Conservation (phyloP, 108 stramenopile species). For the Skeletonema grethae region DNA sequence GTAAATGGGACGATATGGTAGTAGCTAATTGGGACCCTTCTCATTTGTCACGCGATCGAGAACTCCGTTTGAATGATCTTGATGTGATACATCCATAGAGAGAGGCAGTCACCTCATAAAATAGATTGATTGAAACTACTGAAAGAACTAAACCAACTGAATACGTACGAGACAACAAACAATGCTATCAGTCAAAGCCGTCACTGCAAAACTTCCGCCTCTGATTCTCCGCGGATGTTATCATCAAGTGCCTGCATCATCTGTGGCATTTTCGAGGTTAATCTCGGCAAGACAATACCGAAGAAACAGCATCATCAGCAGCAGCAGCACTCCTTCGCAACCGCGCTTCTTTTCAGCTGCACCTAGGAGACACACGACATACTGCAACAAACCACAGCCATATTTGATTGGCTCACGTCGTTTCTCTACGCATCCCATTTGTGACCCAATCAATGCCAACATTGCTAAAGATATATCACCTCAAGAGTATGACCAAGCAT, state of each 20-base stretch:
- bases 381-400: neutral
- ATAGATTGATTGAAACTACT: no score
- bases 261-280: constrained; percentile 20
- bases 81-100: no score
- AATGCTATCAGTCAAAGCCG: constrained; percentile 10
- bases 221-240: constrained; percentile 15
- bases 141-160: constrained; percentile 2
- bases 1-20: no score
- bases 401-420: constrained; percentile 5
- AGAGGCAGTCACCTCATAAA: neutral
- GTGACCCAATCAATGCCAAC: constrained; percentile 8
- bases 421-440: constrained; percentile 31
- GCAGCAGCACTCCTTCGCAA: neutral
- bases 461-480: constrained; percentile 27
- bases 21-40: no score
- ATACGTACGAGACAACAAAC: neutral
- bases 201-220: neutral
- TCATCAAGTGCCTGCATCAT: constrained; percentile 23
- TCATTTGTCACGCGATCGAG: no score
- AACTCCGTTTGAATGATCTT: no score
- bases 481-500: constrained; percentile 38
- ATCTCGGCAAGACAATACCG: neutral
- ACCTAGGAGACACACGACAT: neutral
- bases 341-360: neutral
- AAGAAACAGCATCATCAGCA: neutral